Conservation (phyloP, 495 filamentous ascomycete genomes). For the Niebla homalea region DNA sequence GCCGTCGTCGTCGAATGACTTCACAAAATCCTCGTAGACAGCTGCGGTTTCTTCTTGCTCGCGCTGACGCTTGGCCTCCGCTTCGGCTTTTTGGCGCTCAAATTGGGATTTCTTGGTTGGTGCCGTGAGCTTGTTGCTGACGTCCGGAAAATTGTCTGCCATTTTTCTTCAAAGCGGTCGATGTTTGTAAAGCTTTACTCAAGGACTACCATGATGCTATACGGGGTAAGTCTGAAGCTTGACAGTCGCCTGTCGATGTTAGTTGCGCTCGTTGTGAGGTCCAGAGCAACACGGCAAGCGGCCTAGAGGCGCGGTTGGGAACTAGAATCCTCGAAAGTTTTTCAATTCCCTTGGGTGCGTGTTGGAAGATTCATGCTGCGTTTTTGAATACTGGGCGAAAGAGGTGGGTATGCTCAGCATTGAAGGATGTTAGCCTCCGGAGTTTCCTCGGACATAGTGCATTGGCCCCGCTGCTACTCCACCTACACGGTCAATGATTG, state of each 20-base stretch:
- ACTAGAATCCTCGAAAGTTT: constrained; percentile 14
- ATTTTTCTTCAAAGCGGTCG: too few relatives aligned
- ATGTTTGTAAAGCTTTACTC: constrained; percentile 23
- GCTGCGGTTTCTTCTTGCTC: constrained; percentile 85
- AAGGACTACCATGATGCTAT: constrained; percentile 13
- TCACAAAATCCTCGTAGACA: constrained; percentile 81
- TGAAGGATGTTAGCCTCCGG: too few relatives aligned
- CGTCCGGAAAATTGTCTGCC: constrained; percentile 61
- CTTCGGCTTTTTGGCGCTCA: constrained; percentile 84
- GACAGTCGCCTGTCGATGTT: background rate
- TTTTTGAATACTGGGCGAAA: too few relatives aligned
- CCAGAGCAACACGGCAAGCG: too few relatives aligned
- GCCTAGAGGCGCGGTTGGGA: too few relatives aligned
- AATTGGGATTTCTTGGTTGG: constrained; percentile 81
- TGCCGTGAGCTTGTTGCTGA: constrained; percentile 69
- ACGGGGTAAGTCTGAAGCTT: background rate
- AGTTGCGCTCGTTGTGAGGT: too few relatives aligned
- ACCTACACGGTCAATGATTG: background rate
- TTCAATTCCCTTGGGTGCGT: constrained; percentile 18
- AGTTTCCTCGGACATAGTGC: background rate
- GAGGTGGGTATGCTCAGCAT: too few relatives aligned
- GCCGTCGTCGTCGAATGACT: constrained; percentile 70
- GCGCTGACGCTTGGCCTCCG: constrained; percentile 76
- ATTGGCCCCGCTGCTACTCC: background rate
- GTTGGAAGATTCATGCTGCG: background rate